Conservation (phyloP, 306 rosid genomes). For the Inga oerstediana region DNA sequence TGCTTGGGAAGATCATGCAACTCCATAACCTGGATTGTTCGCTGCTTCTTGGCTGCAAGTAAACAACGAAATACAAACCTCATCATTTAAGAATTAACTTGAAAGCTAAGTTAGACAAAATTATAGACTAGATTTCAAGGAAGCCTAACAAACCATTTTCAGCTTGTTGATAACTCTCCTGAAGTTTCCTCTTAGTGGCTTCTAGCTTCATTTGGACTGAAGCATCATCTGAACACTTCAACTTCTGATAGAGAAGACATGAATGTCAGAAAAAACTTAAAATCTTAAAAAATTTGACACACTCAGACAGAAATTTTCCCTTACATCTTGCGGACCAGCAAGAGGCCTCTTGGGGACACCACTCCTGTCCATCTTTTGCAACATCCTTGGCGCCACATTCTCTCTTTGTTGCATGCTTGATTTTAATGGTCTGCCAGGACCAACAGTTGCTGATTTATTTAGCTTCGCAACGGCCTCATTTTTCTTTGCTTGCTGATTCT, state of each 20-base stretch:
- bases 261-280: conserved; percentile 32
- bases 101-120: not conserved
- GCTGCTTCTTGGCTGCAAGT: conserved; percentile 75
- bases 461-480: conserved; percentile 51
- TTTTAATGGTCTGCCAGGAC: conserved; percentile 60
- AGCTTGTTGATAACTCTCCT: conserved; percentile 85
- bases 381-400: conserved; percentile 35
- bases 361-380: conserved; percentile 43
- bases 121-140: not conserved
- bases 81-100: conserved; percentile 18
- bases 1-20: conserved; percentile 84
- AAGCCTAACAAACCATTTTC: conserved; percentile 61
- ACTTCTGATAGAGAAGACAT: conserved; percentile 41
- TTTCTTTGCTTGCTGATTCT: conserved; percentile 44
- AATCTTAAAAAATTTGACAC: conserved; percentile 20
- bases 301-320: conserved; percentile 18
- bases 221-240: conserved; percentile 53
- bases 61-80: conserved; percentile 10
- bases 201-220: conserved; percentile 58
- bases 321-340: conserved; percentile 49
- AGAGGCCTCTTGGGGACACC: conserved; percentile 49
- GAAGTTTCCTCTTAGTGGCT: conserved; percentile 83
- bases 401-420: conserved; percentile 42
- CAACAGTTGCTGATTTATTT: conserved; percentile 42
- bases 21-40: conserved; percentile 85